Base-by-base conservation (phyloP, 2,329 filamentous ascomycete genomes). In the Ceratocystis smalleyi region DNA sequence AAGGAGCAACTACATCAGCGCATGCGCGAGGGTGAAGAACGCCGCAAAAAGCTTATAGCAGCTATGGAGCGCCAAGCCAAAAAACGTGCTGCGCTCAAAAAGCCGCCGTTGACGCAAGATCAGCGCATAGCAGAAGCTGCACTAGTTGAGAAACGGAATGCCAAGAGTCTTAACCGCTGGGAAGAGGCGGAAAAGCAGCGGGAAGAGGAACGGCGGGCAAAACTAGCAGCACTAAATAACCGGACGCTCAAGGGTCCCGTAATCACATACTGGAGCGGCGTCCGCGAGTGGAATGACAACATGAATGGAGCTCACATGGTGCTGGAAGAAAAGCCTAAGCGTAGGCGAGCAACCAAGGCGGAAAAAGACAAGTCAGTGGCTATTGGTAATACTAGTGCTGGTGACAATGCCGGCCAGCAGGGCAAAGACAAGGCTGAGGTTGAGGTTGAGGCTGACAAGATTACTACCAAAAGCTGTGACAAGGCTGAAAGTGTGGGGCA, bases 261-360 rank as follows among this genome's bases (percentile, higher is more conserved):
- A 10, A 85, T 96, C 51, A 89, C 89, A 1, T 92, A 88, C 73
- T 96, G 91, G 87, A 97, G 91, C 73, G 94, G 92, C n/a, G 82
- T 89, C 68, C 88, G 88, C 43, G 83, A 89, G 69, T 92, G 89
- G 81, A 80, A 86, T 64, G 86, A 89, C 70, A 87, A 87, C 27
- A 81, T 83, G 67, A 81, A 90, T 47, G 88, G 89, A 49, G 85
- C 82, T 69, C 78, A 81, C 67, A 79, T 86, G 45, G 79, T 79
- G 1, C 79, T 85, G 67, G 82, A 85, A 70, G 82, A 85, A 71
- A 83, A 81, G 70, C 77, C 78, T 68, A 77, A 78, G 66, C 77
- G 79, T 73, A 85, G 83, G 71, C 74, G 77, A 65, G 75, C 76
- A 60, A 74, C 73, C 61, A 72, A 69, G 0, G 73, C 75, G 66